Base-by-base conservation (phyloP, 805 yeast genomes). In the Teunomyces aglyptinius region DNA sequence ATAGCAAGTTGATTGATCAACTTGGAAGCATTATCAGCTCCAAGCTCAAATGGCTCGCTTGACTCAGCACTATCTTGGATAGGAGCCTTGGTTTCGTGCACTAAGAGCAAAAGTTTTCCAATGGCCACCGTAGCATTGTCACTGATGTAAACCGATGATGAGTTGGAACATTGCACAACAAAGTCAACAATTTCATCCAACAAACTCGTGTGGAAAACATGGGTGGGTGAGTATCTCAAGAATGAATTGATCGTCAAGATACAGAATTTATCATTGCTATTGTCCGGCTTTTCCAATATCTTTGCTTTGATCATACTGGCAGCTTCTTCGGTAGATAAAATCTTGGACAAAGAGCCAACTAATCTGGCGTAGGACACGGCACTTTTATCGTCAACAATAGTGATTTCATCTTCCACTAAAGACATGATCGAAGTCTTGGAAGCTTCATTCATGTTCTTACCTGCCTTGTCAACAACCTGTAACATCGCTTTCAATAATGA, bases 401-500 rank as follows among this genome's bases (percentile, higher is more conserved):
- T 68, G 53, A 86, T 79, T 53, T 86, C 89, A 42, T 81, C 82
- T 62, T 87, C 94, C 41, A 90, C 86, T 46, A 91, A 73, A 7
- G 81, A 72, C 70, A 89, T 75, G 38, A 91, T 82, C 34, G 82
- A 72, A 12, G 71, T 67, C 63, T 88, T 86, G 5, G 96, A 85
- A 2, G 79, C 67, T 55, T 86, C 94, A 57, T 82, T 82, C 77
- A 92, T 75, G 60, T 85, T 85, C 34, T 71, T 65, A 38, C 97
- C 97, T 12, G 92, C 91, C 57, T 82, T 84, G 31, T 76, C 67
- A 26, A 89, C 87, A 45, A 92, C 94, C 61, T 88, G 96, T 44
- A 86, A 71, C 57, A 92, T 71, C 0, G 96, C 97, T 57, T 82
- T 82, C 57, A 90, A 73, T 86, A 91, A 87, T 0, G 97, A 88